A percentile compares a stretch with the other conserved stretches of the same genome.
Conservation (phyloP, 148 eudicot species). For the Rhododendron ferrugineum region DNA sequence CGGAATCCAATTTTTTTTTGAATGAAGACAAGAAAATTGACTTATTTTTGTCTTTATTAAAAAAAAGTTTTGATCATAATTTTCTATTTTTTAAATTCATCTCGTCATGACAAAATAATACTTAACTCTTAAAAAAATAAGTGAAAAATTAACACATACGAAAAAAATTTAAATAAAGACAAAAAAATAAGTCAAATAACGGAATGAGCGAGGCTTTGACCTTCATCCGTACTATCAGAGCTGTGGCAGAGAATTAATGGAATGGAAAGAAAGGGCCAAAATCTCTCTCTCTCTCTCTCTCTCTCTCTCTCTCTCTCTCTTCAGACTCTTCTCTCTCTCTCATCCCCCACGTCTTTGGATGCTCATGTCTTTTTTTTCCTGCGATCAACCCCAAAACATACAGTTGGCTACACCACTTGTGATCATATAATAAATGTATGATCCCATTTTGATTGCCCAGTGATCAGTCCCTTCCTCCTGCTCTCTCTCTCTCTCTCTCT, state of each 20-base stretch:
- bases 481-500: no score
- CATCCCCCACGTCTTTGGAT: no score
- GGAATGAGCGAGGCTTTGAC: neutral
- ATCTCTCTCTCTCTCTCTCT: neutral
- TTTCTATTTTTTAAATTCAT: no score
- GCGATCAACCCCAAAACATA: neutral
- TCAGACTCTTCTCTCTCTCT: constrained; percentile 4
- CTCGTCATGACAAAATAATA: no score
- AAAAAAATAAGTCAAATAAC: no score
- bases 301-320: neutral
- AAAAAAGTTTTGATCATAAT: no score
- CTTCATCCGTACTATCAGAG: neutral
- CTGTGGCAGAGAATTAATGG: neutral
- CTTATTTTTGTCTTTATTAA: no score
- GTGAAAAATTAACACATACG: no score
- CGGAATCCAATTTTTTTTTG: no score
- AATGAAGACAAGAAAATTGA: no score
- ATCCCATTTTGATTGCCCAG: neutral
- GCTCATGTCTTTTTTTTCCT: neutral
- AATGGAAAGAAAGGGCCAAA: neutral
- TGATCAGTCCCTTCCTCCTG: neutral
- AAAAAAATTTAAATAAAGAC: no score
- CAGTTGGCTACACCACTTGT: neutral
- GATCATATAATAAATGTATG: neutral
- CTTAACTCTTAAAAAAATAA: fast-evolving